Evolutionary conservation across 2,329 filamentous ascomycete genomes (phyloP), one percentile per base, ranked within the genome.

Genomic region (Aspergillus spinulosporus): DNA sequence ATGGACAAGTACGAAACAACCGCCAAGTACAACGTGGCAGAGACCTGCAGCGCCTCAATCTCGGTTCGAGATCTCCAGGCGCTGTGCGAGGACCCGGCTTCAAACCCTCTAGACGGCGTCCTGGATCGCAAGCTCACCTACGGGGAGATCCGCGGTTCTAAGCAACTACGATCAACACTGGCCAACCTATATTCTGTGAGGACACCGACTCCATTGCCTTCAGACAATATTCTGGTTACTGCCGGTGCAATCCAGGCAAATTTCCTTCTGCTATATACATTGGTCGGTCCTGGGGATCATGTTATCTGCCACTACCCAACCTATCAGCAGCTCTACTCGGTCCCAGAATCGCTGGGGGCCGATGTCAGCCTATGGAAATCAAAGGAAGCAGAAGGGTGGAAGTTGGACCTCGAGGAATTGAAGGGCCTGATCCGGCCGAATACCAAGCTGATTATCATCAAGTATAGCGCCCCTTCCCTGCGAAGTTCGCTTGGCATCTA

Each of bases 281-380:
- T 94, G 5, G 70, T 94, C 2, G 83, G 84, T 0, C 83, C 85
- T 0, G 88, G 86, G 0, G 90, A 96, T 67, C 91, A 96, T 78
- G 88, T 93, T 46, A 83, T 96, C 57, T 94, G 89, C 66, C 88
- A 94, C 55, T 90, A 92, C 68, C 91, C 92, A 9, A 92, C 90
- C 0, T 95, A 94, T 66, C 89, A 94, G 70, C 90, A 94, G 65
- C 80, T 96, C 1, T 94, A 93, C 68, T 79, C 85, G 6, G 83
- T 95, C 1, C 90, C 91, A 0, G 79, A 81, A 62, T 88, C 85
- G 39, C 75, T 95, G 3, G 90, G 91, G 0, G 90, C 89, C 1
- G 84, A 90, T 56, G 88, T 95, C 12, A 85, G 86, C 42, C 72
- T 93, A 7, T 96, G 91, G 91, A 85, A 83, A 68, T 79, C 90